Base-by-base conservation (phyloP, 2,329 filamentous ascomycete species). In the Fusarium sp. region DNA sequence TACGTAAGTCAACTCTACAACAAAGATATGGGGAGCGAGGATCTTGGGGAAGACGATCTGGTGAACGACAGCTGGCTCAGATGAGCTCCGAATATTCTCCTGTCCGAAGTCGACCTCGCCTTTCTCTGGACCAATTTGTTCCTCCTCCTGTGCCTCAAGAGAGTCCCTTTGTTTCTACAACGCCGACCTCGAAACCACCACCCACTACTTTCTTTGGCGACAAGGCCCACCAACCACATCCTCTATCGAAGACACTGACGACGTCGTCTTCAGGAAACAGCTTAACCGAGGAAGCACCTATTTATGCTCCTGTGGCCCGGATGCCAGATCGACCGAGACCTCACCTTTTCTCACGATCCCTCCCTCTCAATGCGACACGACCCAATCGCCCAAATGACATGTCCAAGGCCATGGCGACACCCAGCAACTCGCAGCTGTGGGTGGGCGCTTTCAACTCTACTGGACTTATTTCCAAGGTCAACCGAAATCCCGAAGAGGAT, bases 381-480 rank as follows among this genome's bases (percentile, higher is more conserved):
- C 82, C 83, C 35, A 79, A 78, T 18, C 79, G 80, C 20, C 58
- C 80, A 24, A 77, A 78, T 58, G 82, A 83, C 24, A 75, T 79
- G 31, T 76, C 72, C 47, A 80, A 77, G 61, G 74, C 75, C 18
- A 75, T 82, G 56, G 81, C 77, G 65, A 75, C 92, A 87, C 45
- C 93, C 86, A 81, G 75, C 56, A 81, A 80, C 14, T 73, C 78
- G 2, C 78, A 79, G 79, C 93, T 95, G 28, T 88, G 93, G 63
- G 92, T 93, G 38, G 91, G 93, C 45, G 95, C 95, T 12, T 98
- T 98, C 83, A 95, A 94, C 87, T 98, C 96, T 3, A 98, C 96
- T 2, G 95, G 96, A 3, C 86, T 99, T 35, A 92, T 99, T 61
- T 98, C 96, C 17, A 99, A 99, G 84, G 94, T 97, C 82, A 97